Base-by-base conservation (phyloP, 2,329 filamentous ascomycete species). In the Bisporella sp. region DNA sequence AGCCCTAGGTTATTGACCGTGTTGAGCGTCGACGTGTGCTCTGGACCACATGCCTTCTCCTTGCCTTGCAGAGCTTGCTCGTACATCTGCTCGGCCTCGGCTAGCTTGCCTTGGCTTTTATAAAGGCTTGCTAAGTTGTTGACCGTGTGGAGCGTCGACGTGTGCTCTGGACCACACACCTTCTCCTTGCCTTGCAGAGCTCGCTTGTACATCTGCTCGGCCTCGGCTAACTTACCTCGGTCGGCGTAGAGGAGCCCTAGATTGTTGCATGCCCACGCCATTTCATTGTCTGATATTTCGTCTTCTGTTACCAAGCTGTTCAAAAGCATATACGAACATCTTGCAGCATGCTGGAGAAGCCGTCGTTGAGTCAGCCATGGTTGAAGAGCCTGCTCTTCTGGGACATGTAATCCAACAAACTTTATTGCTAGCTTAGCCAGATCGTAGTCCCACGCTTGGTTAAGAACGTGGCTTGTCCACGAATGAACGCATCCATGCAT, bases 101-200 rank as follows among this genome's bases (percentile, higher is more conserved):
- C 29, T 5, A 62, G 46, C 48, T 55, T 59, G 44, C 54, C 60
- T 50, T 64, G 59, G 9, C 56, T 9, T 1, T 2, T 7, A 42
- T 67, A 68, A 48, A 69, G 58, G 12, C 12, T 4, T 5, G 64
- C 64, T 46, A 70, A 45, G 32, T 61, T 61, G 32, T 62, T 11
- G 39, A 52, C 45, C 33, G 45, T 51, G 12, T 41, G 6, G 12
- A 46, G 35, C 39, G 31, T 48, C 33, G 46, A 43, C 39, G 28
- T 49, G 35, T 39, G 35, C 9, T 39, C 35, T 13, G 3, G 35
- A 39, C 35, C 35, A 2, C 9, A 39, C 3, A 3, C 35, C 35
- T 39, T 39, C 35, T 39, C 3, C 2, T 9, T 2, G 9, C 35
- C 35, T 39, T 39, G 2, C 13, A 39, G 3, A 11, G 9, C 35